Percentiles rank a stretch among this genome's conserved stretches.
phyloP scores from a whole-genome alignment of 495 filamentous ascomycete genomes.

The Sporormia fimetaria region DNA sequence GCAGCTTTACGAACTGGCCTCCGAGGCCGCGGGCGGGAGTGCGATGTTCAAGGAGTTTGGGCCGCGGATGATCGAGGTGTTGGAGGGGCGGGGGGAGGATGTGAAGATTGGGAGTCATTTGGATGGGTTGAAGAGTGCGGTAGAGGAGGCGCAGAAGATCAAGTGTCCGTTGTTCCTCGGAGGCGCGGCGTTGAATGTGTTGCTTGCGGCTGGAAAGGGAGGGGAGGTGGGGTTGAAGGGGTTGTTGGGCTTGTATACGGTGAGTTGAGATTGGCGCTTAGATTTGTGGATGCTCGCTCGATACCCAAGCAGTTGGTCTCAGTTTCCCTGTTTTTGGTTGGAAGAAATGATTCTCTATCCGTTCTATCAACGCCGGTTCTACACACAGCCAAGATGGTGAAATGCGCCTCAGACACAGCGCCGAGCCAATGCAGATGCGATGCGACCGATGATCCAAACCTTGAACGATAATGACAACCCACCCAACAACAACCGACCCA shows the following conservation, averaged over 20 bases:
- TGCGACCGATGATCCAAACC: no score
- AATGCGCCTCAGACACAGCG: no score
- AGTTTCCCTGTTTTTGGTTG: no score
- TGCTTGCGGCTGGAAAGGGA: background rate
- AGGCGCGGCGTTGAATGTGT: constrained; percentile 6
- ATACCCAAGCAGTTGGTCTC: no score
- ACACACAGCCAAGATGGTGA: no score
- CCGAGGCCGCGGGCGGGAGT: constrained; percentile 59
- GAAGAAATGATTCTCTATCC: no score
- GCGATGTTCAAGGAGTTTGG: constrained; percentile 48
- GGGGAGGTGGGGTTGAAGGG: background rate
- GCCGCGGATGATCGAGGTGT: constrained; percentile 39
- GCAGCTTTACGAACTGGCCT: constrained; percentile 55
- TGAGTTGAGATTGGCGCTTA: no score
- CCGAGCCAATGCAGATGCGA: no score
- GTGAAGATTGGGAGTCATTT: background rate
- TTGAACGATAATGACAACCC: no score
- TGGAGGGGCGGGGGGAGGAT: constrained; percentile 12
- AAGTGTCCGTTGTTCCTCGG: constrained; percentile 23
- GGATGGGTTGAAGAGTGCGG: constrained; percentile 9
- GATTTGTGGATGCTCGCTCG: no score
- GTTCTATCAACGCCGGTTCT: no score
- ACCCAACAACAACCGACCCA: no score
- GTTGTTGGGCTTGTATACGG: constrained; percentile 7
- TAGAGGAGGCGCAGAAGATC: constrained; percentile 17